Percentiles rank a stretch among this genome's conserved stretches.
Conservation (phyloP, 176 grass and related monocot genomes). For the Avena eriantha region DNA sequence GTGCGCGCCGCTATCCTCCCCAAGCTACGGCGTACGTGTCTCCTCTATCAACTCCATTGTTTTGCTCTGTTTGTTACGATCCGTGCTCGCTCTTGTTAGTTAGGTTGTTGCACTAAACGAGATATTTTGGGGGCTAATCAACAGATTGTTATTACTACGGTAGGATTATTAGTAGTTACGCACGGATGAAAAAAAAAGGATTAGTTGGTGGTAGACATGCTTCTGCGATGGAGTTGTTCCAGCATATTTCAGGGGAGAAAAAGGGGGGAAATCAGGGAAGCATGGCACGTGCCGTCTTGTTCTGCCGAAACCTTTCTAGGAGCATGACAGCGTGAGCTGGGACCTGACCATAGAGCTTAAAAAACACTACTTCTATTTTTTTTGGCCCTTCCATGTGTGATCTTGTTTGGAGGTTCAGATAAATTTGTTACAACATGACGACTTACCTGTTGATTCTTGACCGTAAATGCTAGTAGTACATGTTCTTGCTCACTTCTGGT, state of each 20-base stretch:
- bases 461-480: neutral
- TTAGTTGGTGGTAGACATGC: neutral
- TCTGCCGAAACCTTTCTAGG: constrained; percentile 26
- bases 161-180: neutral
- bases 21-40: constrained; percentile 48
- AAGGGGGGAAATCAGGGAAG: neutral
- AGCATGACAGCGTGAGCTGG: constrained; percentile 49
- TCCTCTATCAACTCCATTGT: neutral
- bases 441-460: neutral
- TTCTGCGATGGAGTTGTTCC: neutral
- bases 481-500: neutral
- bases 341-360: neutral
- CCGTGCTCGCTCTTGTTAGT: neutral
- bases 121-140: neutral
- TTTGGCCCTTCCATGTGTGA: neutral
- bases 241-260: neutral
- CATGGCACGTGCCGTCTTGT: constrained; percentile 28
- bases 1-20: constrained; percentile 61
- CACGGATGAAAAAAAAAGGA: neutral
- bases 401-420: neutral
- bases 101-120: neutral
- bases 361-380: neutral
- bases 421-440: no score
- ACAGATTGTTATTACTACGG: neutral
- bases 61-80: neutral